Evolutionary conservation across 257 asterid species (phyloP), one percentile per base, ranked within the genome.

Genomic region (Solanum appendiculatum): DNA sequence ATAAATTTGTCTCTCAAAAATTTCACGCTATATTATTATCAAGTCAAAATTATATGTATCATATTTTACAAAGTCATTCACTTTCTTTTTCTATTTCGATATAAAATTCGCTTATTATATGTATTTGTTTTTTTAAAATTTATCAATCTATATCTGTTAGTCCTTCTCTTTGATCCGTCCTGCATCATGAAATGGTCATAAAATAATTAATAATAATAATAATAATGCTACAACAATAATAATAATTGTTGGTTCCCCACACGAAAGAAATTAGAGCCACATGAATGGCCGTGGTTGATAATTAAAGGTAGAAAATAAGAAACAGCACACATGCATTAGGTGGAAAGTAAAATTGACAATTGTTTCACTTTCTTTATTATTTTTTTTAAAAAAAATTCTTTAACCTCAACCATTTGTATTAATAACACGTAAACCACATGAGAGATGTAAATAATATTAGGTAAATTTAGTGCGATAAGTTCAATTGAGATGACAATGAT

Each of bases 91-190:
- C 11, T 9, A 36, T 18, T 70, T 18, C 0, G 21, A 31, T 70
- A 33, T 18, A 6, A 29, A 6, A 14, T 14, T 66, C 20, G 2
- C 21, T 15, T 68, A 4, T 14, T 16, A 68, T 29, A 14, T 29
- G 5, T 21, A 0, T 66, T 6, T 0, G 0, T 25, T 64, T 12
- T 6, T 0, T 1, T 13, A 0, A 13, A 2, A 68, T 5, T 13
- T 68, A 1, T 0, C 23, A 6, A 9, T 29, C 1, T 29, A 68
- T 68, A 0, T 1, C 8, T 29, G 12, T 15, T 66, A 27, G 37
- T 66, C 0, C 39, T 21, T 56, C 25, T 25, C 1, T 64, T 64
- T 2, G 3, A 63, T 7, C 36, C 1, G 1, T 27, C 36, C 1
- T 23, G 4, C 0, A 69, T 15, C 14, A 70, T 70, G 15, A 16